Percentiles rank a stretch among this genome's conserved stretches.
phyloP scores from a whole-genome alignment of 257 asterid genomes.

The Nicotiana attenuata region DNA sequence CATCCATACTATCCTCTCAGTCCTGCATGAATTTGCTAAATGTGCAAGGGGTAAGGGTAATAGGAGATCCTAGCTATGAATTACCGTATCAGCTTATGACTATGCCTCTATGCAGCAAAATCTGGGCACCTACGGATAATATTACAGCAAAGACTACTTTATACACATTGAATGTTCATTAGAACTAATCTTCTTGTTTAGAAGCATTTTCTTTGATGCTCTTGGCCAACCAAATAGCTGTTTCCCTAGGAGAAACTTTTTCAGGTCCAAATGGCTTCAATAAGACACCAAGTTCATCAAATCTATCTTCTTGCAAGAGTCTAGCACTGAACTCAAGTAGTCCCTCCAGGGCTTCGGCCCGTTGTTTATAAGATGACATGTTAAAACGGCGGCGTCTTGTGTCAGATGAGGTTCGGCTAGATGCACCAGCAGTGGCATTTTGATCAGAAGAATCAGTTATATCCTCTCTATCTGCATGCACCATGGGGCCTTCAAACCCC shows the following conservation, averaged over 20 bases:
- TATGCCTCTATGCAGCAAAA: slow-evolving; percentile 23
- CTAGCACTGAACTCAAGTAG: slow-evolving; percentile 88
- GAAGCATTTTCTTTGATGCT: slow-evolving; percentile 69
- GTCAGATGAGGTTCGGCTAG: slow-evolving; percentile 82
- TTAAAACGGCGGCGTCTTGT: slow-evolving; percentile 57
- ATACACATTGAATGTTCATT: slow-evolving; percentile 12
- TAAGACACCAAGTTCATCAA: slow-evolving; percentile 78
- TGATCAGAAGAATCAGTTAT: slow-evolving; percentile 72
- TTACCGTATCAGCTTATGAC: slow-evolving; percentile 25
- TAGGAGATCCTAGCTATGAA: slow-evolving; percentile 9
- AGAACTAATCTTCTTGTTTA: slow-evolving; percentile 38
- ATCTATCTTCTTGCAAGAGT: slow-evolving; percentile 65
- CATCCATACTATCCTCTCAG: neutral
- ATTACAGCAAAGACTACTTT: slow-evolving; percentile 12
- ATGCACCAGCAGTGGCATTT: slow-evolving; percentile 87
- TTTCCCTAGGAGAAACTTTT: slow-evolving; percentile 90
- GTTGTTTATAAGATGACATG: slow-evolving; percentile 73
- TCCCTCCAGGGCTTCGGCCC: slow-evolving; percentile 93
- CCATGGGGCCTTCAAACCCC: slow-evolving; percentile 37
- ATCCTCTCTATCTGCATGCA: slow-evolving; percentile 34
- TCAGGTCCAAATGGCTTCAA: slow-evolving; percentile 83
- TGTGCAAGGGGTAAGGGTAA: neutral
- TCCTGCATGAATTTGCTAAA: neutral
- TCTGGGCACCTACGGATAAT: slow-evolving; percentile 23
- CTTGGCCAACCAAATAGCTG: slow-evolving; percentile 89